Conservation (phyloP, 176 grass and related monocot genomes). For the Cenchrus americanus region DNA sequence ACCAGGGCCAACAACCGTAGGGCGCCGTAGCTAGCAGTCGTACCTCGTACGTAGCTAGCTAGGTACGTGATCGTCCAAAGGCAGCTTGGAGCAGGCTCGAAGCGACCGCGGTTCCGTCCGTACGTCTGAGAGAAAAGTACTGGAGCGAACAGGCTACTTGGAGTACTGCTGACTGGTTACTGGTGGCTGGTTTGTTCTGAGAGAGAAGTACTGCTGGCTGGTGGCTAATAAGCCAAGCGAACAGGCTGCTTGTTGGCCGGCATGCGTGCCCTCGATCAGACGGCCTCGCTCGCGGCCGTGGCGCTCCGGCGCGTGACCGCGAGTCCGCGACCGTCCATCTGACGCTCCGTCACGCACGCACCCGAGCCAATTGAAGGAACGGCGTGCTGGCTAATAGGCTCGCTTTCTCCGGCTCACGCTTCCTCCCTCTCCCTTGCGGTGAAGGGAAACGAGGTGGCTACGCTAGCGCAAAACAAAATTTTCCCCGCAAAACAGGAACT, state of each 20-base stretch:
- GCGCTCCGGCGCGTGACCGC: background rate
- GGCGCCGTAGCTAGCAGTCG: background rate
- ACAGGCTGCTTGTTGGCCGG: too few relatives aligned
- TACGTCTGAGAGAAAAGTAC: too few relatives aligned
- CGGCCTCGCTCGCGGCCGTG: background rate
- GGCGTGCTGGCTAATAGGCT: background rate
- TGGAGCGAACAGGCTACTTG: too few relatives aligned
- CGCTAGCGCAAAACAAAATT: too few relatives aligned
- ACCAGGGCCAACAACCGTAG: too few relatives aligned
- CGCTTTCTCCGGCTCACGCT: slow-evolving; percentile 53
- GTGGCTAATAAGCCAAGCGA: too few relatives aligned
- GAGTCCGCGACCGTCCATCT: slow-evolving; percentile 48
- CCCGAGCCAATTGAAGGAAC: background rate
- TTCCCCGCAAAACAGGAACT: too few relatives aligned
- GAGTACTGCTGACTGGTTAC: too few relatives aligned
- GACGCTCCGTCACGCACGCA: background rate
- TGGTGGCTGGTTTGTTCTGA: too few relatives aligned
- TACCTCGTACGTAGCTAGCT: slow-evolving; percentile 21
- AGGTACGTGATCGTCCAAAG: background rate
- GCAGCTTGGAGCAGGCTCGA: slow-evolving; percentile 29
- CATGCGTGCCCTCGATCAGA: background rate
- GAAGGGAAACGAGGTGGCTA: too few relatives aligned
- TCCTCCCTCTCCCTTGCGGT: background rate
- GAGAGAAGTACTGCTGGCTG: too few relatives aligned
- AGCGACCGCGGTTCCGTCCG: slow-evolving; percentile 11